These are phyloP conservation scores for Apostasia ramifera DNA, from an alignment of 106 monocot species.

Conservation along the genomic window DNA sequence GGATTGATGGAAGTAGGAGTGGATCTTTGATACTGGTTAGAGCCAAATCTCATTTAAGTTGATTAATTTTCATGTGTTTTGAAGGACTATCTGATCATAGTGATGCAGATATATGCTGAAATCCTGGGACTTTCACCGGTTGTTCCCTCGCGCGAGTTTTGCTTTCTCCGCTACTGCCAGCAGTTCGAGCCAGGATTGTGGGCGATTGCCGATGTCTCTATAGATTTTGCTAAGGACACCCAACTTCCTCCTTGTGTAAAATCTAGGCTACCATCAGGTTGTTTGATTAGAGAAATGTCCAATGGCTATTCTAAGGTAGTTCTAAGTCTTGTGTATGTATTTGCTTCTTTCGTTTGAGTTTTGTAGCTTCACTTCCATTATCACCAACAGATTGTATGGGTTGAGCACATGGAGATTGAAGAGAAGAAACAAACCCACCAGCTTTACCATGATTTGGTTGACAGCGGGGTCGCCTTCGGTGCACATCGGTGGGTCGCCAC, in stretches of 20 bases:
- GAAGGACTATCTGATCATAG: not conserved
- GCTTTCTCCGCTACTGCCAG: slow-evolving; percentile 74
- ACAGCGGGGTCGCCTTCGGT: slow-evolving; percentile 56
- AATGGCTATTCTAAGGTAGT: slow-evolving; percentile 73
- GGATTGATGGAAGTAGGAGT: slow-evolving; percentile 46
- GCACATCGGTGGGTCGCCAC: slow-evolving; percentile 51
- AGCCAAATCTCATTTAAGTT: not conserved
- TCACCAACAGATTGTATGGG: slow-evolving; percentile 23
- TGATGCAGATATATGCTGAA: slow-evolving; percentile 74
- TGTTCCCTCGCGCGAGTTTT: slow-evolving; percentile 65
- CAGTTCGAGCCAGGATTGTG: slow-evolving; percentile 73
- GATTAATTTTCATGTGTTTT: not conserved
- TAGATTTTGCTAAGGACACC: slow-evolving; percentile 41
- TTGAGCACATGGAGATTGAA: slow-evolving; percentile 58
- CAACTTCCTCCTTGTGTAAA: slow-evolving; percentile 14
- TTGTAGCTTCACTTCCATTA: not conserved
- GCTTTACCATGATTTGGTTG: slow-evolving; percentile 40
- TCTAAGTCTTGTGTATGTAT: not conserved
- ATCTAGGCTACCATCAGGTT: slow-evolving; percentile 72
- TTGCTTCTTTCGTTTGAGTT: not conserved
- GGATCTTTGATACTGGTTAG: slow-evolving; percentile 63
- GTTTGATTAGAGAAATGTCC: slow-evolving; percentile 77
- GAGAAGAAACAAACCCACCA: slow-evolving; percentile 24
- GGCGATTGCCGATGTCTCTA: slow-evolving; percentile 67
- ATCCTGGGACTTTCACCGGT: slow-evolving; percentile 69